phyloP scores from a whole-genome alignment of 371 early-diverging fungal species.

The Rhizopus sp. region DNA sequence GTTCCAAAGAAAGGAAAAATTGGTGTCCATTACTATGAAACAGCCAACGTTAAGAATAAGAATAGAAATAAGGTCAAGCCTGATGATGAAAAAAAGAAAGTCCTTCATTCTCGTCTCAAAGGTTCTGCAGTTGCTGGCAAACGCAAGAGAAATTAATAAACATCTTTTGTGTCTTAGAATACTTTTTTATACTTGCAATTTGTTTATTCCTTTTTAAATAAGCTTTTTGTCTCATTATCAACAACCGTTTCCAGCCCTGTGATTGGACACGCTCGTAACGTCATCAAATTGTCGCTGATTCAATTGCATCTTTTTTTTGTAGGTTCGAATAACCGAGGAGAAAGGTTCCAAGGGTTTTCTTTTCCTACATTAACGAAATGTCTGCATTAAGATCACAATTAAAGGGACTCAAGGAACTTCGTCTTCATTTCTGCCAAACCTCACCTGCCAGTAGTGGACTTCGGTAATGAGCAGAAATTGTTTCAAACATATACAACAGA shows the following conservation, averaged over 20 bases:
- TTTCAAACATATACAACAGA: not conserved
- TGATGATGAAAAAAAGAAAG: slow-evolving; percentile 55
- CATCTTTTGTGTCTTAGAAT: not conserved
- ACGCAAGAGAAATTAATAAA: slow-evolving; percentile 39
- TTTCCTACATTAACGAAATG: slow-evolving; percentile 19
- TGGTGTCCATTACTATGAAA: slow-evolving; percentile 85
- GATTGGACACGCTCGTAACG: too few species aligned
- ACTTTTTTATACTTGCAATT: not conserved
- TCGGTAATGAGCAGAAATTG: slow-evolving; percentile 57
- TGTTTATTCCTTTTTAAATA: not conserved
- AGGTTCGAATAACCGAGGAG: not conserved
- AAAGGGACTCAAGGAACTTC: slow-evolving; percentile 83
- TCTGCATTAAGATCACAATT: slow-evolving; percentile 51
- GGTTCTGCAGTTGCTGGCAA: slow-evolving; percentile 40
- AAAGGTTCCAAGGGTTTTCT: not conserved
- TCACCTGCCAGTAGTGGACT: slow-evolving; percentile 81
- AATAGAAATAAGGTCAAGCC: slow-evolving; percentile 80
- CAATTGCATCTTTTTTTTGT: not conserved
- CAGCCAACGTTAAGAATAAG: slow-evolving; percentile 92
- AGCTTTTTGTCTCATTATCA: too few species aligned
- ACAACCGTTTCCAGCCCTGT: too few species aligned
- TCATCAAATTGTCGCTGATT: not conserved
- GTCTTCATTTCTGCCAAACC: slow-evolving; percentile 89
- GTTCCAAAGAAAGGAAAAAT: slow-evolving; percentile 68
- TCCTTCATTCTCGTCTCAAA: slow-evolving; percentile 44